Base-by-base conservation (phyloP, 768 basidiomycete genomes). In the Rhizopogon vulgaris region DNA sequence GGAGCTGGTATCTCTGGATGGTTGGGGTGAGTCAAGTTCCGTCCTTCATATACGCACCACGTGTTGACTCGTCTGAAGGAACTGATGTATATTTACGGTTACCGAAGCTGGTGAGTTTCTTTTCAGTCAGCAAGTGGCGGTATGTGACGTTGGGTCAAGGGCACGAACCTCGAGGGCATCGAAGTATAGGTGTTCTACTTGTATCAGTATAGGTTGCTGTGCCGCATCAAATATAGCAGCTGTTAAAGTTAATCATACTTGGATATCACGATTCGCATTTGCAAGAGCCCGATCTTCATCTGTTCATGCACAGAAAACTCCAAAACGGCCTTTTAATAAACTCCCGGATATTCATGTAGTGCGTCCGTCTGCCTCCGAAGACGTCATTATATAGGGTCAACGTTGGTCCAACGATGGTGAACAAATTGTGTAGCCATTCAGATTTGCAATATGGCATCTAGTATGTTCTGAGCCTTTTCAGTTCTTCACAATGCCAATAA, bases 91-190 rank as follows among this genome's bases (percentile, higher is more conserved):
- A 87, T 67, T 59, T 93, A 49, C 78, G 86, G 32, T 73, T 93
- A 40, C 90, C 90, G 4, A 91, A 84, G 66, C 73, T 93, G 64
- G 89, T 90, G 56, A 68, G 80, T 68, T 39, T 34, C 28, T n/a
- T 4, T 34, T 27, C 10, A 5, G 11, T 38, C 27, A 28, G 28
- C 17, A 5, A 25, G n/a, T 22, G n/a, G 48, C 18, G 24, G 30
- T 15, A 10, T 45, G 40, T 56, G 54, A 17, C 52, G 15, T 18
- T 34, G 22, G 12, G 48, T 14, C 9, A 57, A 91, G 90, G 90
- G 90, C 32, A 93, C 88, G 8, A 92, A 88, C 66, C 62, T 90
- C 52, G 90, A 93, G 67, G 87, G 84, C 9, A 90, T 91, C 52
- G 88, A 90, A 66, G 77, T 92, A 17, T 92, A 70, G 65, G 28